These are phyloP conservation scores for Astrothelium subdiscretum DNA, from an alignment of 495 filamentous ascomycete species.

Conservation along the genomic window DNA sequence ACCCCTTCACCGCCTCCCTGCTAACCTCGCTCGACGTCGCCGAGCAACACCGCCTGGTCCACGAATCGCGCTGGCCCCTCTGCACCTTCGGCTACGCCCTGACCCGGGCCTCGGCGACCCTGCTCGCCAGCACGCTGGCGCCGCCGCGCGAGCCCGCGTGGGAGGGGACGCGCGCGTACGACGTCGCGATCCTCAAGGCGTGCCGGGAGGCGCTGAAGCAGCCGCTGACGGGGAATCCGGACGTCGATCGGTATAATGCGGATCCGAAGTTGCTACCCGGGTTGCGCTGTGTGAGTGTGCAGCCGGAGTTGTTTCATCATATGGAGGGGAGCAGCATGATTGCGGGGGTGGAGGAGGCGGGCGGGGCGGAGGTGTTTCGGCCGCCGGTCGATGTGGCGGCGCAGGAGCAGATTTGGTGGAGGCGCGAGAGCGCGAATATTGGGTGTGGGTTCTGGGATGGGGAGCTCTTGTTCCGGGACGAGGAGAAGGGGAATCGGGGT, in stretches of 20 bases:
- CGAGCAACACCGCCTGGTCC: constrained; percentile 24
- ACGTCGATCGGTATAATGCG: constrained; percentile 16
- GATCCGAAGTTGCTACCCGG: constrained; percentile 13
- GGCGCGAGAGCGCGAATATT: constrained; percentile 14
- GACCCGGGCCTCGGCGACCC: constrained; percentile 17
- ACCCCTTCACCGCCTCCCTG: constrained; percentile 15
- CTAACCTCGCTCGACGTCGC: constrained; percentile 17
- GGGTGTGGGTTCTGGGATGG: constrained; percentile 14
- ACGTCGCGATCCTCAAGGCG: constrained; percentile 10
- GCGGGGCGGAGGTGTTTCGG: constrained; percentile 6
- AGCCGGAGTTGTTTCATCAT: constrained; percentile 27
- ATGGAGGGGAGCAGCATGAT: constrained; percentile 20
- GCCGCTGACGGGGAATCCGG: constrained; percentile 3
- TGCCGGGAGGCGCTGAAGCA: neutral
- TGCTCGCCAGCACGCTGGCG: constrained; percentile 12
- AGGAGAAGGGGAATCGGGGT: neutral
- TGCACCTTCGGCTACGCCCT: constrained; percentile 39
- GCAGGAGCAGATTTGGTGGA: constrained; percentile 7
- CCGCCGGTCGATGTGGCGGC: constrained; percentile 12
- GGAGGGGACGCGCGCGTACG: constrained; percentile 9
- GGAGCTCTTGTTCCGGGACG: constrained; percentile 7
- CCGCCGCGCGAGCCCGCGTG: constrained; percentile 5
- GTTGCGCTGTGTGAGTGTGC: constrained; percentile 17
- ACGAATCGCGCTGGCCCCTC: constrained; percentile 28
- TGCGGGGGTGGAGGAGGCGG: constrained; percentile 9